phyloP scores from a whole-genome alignment of 352 stramenopile species.

The Globisporangium uncinulatum region DNA sequence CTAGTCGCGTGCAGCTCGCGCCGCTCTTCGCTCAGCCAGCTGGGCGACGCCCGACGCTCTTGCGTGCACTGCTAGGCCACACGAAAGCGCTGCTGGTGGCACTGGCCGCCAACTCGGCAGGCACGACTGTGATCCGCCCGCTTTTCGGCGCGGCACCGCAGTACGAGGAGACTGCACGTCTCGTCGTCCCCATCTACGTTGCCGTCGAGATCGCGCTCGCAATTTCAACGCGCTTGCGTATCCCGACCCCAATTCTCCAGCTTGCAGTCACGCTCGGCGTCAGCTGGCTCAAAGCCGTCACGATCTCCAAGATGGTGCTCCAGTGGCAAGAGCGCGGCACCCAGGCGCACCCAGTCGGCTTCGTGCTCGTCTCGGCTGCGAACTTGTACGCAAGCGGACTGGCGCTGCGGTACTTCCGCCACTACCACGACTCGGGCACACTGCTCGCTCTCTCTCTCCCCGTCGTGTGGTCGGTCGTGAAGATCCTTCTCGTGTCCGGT shows the following conservation, averaged over 20 bases:
- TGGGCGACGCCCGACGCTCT: constrained; percentile 32
- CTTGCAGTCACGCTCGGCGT: constrained; percentile 48
- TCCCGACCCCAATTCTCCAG: constrained; percentile 43
- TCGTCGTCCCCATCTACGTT: constrained; percentile 58
- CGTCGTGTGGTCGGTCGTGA: constrained; percentile 33
- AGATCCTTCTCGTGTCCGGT: constrained; percentile 34
- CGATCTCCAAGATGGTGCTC: constrained; percentile 54
- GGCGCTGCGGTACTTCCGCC: constrained; percentile 46
- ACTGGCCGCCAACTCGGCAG: constrained; percentile 55
- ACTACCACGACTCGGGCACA: constrained; percentile 35
- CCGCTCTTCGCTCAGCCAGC: constrained; percentile 31
- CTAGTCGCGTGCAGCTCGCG: constrained; percentile 35
- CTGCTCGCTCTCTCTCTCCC: constrained; percentile 31
- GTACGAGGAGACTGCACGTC: constrained; percentile 48
- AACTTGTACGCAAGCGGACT: constrained; percentile 69
- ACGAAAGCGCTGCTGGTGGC: constrained; percentile 41
- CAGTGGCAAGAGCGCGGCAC: constrained; percentile 43
- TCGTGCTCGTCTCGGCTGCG: constrained; percentile 52
- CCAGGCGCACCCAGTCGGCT: constrained; percentile 45
- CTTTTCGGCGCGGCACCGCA: constrained; percentile 47
- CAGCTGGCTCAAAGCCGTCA: constrained; percentile 72
- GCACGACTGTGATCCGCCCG: constrained; percentile 57
- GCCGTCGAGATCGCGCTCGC: constrained; percentile 35
- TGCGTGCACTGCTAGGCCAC: constrained; percentile 23
- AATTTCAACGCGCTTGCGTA: constrained; percentile 23